Evolutionary conservation across 371 early-diverging fungal genomes (phyloP), one percentile per base, ranked within the genome.

Genomic region (Cokeromyces recurvatus): DNA sequence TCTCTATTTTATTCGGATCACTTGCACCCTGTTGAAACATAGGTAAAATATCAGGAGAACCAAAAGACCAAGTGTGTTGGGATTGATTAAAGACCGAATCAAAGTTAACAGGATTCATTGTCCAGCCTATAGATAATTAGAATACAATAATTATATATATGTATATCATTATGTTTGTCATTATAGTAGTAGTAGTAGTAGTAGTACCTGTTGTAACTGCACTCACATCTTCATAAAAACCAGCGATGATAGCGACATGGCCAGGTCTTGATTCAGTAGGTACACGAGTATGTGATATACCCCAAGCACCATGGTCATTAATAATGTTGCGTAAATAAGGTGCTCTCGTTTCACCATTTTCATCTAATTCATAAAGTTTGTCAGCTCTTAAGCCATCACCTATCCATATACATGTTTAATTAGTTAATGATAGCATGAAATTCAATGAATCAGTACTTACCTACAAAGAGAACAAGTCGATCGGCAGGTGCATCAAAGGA

Each of bases 251-350:
- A 19, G 97, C 95, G 3, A 97, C 95, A 59, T 97, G 97, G 1
- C 97, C 96, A 23, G 97, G 97, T n/a, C 97, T 79, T 29, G 92
- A 91, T 71, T 97, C 97, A 16, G 97, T 97, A 12, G 97, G 97
- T n/a, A 95, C 95, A 25, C 92, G 86, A 2, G 95, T 95, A 59
- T 95, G 94, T 32, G 93, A 93, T 5, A 95, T 85, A 19, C 97
- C 97, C 89, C 90, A 94, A 3, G 84, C 71, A 11, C 90, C 95
- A 35, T 79, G 52, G 5, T 71, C 65, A 38, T 71, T 53, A 27
- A 90, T 71, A 22, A 88, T 67, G 16, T 66, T 48, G 17, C 82
- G 72, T 50, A 97, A 61, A 53, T 68, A 93, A 2, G 95, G 94
- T 9, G 94, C 91, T 16, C 78, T 76, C 8, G 71, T 72, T 15